Percentiles rank a stretch among this genome's conserved stretches.
Conservation (phyloP, 1,139 yeast species). For the Trichomonascaceae sp. region DNA sequence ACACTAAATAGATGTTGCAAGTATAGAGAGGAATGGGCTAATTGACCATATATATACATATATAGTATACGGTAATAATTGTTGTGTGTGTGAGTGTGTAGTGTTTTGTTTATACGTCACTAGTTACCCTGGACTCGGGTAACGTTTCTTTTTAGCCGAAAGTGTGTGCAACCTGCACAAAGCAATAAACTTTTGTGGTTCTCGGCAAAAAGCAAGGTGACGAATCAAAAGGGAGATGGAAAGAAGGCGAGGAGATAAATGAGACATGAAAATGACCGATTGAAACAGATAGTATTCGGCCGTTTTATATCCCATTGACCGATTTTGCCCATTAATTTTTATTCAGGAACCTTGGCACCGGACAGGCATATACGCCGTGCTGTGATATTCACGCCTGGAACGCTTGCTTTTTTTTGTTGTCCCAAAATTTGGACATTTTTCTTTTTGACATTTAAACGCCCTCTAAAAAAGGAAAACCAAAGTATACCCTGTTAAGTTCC, state of each 20-base stretch:
- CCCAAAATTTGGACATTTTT: background rate
- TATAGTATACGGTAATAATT: background rate
- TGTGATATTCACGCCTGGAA: background rate
- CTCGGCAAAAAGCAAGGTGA: background rate
- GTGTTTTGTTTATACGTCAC: background rate
- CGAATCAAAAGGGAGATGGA: background rate
- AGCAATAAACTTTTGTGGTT: background rate
- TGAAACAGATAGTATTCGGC: too few species aligned
- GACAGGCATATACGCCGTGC: background rate
- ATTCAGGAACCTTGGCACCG: background rate
- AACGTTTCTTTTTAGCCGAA: background rate
- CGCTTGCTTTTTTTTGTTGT: background rate
- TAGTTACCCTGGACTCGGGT: background rate
- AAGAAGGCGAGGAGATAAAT: background rate
- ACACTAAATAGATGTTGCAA: background rate
- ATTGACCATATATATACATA: background rate
- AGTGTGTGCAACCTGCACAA: background rate
- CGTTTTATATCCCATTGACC: too few species aligned
- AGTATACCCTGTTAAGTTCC: background rate
- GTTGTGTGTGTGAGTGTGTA: background rate
- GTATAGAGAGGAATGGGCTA: background rate
- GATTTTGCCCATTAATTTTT: background rate
- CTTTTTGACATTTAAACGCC: background rate
- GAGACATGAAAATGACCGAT: background rate
- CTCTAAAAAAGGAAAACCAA: background rate